Percentiles rank a stretch among this genome's conserved stretches.
Conservation (phyloP, 1,139 yeast genomes). For the Diutina scorzettiae region DNA sequence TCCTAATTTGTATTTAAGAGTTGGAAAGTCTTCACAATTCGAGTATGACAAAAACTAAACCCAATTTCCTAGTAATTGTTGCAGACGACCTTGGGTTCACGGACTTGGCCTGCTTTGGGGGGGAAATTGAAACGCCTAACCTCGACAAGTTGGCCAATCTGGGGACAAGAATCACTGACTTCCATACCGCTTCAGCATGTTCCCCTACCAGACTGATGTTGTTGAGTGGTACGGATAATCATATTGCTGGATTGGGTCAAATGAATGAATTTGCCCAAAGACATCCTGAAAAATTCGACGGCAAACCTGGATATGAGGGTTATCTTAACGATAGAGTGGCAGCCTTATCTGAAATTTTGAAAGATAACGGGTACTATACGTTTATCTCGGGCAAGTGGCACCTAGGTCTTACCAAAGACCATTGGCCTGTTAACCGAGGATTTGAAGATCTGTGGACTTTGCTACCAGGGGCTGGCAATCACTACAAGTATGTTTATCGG, state of each 20-base stretch:
- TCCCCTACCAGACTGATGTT: constrained; percentile 56
- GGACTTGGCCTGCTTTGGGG: constrained; percentile 44
- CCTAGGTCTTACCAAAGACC: constrained; percentile 35
- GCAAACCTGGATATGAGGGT: constrained; percentile 47
- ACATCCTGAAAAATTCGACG: constrained; percentile 26
- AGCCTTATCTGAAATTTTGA: constrained; percentile 38
- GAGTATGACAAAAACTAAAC: constrained; percentile 9
- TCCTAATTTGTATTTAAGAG: too few relatives aligned
- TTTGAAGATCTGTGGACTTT: constrained; percentile 39
- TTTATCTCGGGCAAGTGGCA: constrained; percentile 50
- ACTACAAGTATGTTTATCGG: constrained; percentile 35
- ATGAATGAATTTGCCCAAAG: constrained; percentile 38
- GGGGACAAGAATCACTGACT: constrained; percentile 42
- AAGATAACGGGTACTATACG: constrained; percentile 36
- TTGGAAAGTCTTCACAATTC: background rate
- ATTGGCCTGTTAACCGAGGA: constrained; percentile 41
- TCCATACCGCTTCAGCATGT: constrained; percentile 55
- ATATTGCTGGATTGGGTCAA: constrained; percentile 50
- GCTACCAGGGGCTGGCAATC: constrained; percentile 49
- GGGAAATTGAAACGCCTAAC: constrained; percentile 48
- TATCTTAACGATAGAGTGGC: constrained; percentile 41
- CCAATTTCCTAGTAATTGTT: constrained; percentile 43
- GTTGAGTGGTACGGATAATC: constrained; percentile 49
- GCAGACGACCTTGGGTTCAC: constrained; percentile 57
- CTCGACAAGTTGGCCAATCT: constrained; percentile 28